Base-by-base conservation (phyloP, 257 asterid genomes). In the Plectranthus barbatus region DNA sequence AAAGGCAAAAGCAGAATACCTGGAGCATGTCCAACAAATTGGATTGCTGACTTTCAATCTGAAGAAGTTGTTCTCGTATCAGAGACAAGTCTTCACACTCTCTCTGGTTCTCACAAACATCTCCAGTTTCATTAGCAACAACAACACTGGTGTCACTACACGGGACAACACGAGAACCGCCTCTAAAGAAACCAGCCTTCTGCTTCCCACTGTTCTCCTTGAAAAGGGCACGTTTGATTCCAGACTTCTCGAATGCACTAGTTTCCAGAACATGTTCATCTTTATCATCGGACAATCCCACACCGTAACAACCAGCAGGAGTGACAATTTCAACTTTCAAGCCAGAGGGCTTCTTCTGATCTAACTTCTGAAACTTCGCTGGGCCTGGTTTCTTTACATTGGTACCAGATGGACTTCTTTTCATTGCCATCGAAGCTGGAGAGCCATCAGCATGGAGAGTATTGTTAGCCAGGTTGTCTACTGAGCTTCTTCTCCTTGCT, bases 1-100 rank as follows among this genome's bases (percentile, higher is more conserved):
- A 45, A 49, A 40, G 57, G 21, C 33, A 52, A 60, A 39, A 31
- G 61, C 58, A 55, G 39, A 64, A 70, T 79, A 91, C 98, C 98
- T 86, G 94, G 72, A 91, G 85, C 66, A 85, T 80, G 54, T 91
- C 91, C 71, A 88, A 24, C 79, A 91, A 77, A 79, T 78, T 78
- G 69, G 96, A 80, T 80, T 91, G 98, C 79, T 87, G 96, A 63
- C 68, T 84, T 74, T 91, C 98, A 77, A 91, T 91, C 74, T 87
- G 96, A 73, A 79, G 80, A 81, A 91, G 96, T 64, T 91, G 94
- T 61, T 85, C 83, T 31, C 85, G 86, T 54, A 91, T 91, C 58
- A 77, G 23, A 41, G 88, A 84, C 13, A 91, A 80, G 64, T 87
- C 98, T 7, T 84, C 95, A 67, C 78, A 31, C 66, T 83, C 91